phyloP scores from a whole-genome alignment of 1,284 basidiomycete genomes.

The Rhodotorula mucilaginosa region DNA sequence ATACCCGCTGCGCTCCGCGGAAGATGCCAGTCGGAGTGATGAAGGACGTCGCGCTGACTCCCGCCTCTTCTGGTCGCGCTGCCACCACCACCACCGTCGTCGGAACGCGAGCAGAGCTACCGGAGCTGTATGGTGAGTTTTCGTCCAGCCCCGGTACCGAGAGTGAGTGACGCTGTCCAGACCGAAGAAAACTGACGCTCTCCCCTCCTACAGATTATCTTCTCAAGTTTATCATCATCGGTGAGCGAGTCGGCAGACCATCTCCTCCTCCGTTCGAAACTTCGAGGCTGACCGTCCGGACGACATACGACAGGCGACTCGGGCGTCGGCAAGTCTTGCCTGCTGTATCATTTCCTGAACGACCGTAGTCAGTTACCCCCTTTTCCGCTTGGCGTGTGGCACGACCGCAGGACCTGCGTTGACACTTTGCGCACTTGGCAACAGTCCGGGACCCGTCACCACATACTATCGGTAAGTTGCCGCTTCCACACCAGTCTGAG shows the following conservation, averaged over 20 bases:
- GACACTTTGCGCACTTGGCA: no score
- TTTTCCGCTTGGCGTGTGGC: neutral
- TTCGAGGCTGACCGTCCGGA: neutral
- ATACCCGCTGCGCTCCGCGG: no score
- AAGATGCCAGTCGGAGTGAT: neutral
- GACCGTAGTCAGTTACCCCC: conserved; percentile 70
- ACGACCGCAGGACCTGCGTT: no score
- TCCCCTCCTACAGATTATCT: conserved; percentile 73
- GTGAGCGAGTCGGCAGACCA: conserved; percentile 52
- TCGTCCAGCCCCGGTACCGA: neutral
- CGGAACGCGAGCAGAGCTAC: conserved; percentile 58
- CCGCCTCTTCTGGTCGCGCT: neutral
- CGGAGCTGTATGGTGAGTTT: conserved; percentile 81
- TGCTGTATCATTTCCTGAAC: conserved; percentile 92
- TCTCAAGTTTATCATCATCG: conserved; percentile 96
- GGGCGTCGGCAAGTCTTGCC: conserved; percentile 92
- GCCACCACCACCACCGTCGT: neutral
- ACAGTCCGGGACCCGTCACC: conserved; percentile 93
- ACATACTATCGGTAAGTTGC: conserved; percentile 79
- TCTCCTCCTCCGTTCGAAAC: neutral
- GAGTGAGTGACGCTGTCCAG: no score
- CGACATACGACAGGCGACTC: conserved; percentile 70
- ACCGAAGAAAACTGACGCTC: neutral
- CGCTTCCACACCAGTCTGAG: conserved; percentile 52
- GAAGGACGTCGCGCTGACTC: conserved; percentile 2